Evolutionary conservation across 805 yeast genomes (phyloP).

Genomic region (Ogataea henricii): DNA sequence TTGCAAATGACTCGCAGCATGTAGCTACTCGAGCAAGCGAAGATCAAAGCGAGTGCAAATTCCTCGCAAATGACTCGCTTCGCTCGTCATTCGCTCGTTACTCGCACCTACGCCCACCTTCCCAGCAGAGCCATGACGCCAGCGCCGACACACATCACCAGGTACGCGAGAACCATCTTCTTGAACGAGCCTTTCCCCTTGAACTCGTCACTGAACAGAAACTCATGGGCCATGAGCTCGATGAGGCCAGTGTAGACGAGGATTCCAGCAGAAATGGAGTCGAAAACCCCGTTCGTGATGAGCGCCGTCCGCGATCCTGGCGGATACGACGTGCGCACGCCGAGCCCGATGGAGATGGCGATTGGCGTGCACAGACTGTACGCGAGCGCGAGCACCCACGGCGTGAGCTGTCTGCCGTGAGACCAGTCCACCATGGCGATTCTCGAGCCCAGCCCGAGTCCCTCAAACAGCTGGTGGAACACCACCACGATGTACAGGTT

Average conservation of each 20-base stretch:
- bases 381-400: slow-evolving; percentile 56
- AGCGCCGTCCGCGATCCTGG: slow-evolving; percentile 60
- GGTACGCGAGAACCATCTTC: slow-evolving; percentile 53
- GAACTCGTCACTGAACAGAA: slow-evolving; percentile 61
- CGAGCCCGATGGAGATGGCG: slow-evolving; percentile 77
- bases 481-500: slow-evolving; percentile 69
- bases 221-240: slow-evolving; percentile 79
- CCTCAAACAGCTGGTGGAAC: slow-evolving; percentile 83
- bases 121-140: slow-evolving; percentile 78
- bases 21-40: no score
- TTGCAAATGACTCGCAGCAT: no score
- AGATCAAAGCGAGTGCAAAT: no score
- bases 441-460: slow-evolving; percentile 82
- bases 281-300: slow-evolving; percentile 71
- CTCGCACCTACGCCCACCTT: slow-evolving; percentile 58
- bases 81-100: no score
- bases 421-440: slow-evolving; percentile 58
- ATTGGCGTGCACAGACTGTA: slow-evolving; percentile 67
- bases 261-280: slow-evolving; percentile 77
- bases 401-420: slow-evolving; percentile 46
- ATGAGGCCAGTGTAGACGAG: slow-evolving; percentile 75
- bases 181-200: slow-evolving; percentile 58
- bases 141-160: slow-evolving; percentile 63
- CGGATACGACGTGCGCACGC: slow-evolving; percentile 63
- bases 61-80: no score